Conservation (phyloP, 306 rosid genomes). For the Dryas drummondii region DNA sequence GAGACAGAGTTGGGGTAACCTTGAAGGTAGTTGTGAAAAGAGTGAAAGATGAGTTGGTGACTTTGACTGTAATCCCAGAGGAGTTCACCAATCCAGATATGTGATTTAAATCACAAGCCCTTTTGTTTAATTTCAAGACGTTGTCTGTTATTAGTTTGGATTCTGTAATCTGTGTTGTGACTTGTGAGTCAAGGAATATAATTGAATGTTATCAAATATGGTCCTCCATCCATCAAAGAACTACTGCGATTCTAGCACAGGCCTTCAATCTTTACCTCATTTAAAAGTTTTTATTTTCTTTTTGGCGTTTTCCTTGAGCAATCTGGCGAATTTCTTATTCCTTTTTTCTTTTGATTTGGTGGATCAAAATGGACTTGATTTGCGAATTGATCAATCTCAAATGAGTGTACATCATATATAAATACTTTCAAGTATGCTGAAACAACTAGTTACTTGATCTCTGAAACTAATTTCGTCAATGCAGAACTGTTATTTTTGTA, state of each 20-base stretch:
- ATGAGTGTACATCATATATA: too few species aligned
- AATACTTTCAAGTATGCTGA: too few species aligned
- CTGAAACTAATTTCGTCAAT: not conserved
- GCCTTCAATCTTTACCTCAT: too few species aligned
- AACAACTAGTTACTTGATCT: not conserved
- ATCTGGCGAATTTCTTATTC: too few species aligned
- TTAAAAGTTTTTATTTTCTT: too few species aligned
- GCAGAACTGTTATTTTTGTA: not conserved
- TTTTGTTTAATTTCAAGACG: not conserved
- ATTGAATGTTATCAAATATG: too few species aligned
- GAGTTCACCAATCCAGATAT: constrained; percentile 59
- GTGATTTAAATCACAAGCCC: constrained; percentile 8
- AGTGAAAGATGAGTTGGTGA: constrained; percentile 37
- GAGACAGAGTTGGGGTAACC: constrained; percentile 66
- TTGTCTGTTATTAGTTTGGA: not conserved
- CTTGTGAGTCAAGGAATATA: not conserved
- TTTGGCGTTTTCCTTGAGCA: too few species aligned
- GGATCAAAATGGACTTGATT: not conserved
- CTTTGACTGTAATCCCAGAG: constrained; percentile 69
- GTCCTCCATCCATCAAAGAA: too few species aligned
- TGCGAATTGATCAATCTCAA: not conserved
- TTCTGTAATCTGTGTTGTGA: not conserved
- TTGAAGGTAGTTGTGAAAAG: constrained; percentile 61
- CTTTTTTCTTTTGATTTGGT: too few species aligned
- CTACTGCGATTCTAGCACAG: too few species aligned